Evolutionary conservation across 345 rosid species (phyloP).

Genomic region (Linum usitatissimum): DNA sequence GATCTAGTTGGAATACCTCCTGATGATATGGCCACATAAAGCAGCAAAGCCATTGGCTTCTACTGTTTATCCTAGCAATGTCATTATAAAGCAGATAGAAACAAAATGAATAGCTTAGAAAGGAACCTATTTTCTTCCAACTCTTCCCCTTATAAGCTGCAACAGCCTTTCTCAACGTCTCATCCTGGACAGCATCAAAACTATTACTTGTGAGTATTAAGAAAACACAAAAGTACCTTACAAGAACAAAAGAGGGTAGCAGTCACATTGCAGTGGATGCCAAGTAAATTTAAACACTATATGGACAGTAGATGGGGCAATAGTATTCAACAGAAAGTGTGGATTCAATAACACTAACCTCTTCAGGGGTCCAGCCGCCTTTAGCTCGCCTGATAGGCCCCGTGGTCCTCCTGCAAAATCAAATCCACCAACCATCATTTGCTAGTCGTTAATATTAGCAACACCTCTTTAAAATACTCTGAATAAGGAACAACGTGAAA

Average conservation of each 20-base stretch:
- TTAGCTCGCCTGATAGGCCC: slow-evolving; percentile 97
- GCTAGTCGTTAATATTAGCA: slow-evolving; percentile 1
- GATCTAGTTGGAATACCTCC: neutral
- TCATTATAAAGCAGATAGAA: neutral
- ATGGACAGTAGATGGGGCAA: no score
- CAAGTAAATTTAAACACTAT: no score
- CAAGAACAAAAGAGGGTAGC: neutral
- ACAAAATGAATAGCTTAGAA: slow-evolving; percentile 7
- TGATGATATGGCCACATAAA: neutral
- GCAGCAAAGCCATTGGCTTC: neutral
- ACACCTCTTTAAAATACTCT: neutral
- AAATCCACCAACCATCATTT: slow-evolving; percentile 12
- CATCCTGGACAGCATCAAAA: slow-evolving; percentile 47
- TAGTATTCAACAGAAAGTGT: neutral
- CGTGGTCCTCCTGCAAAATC: slow-evolving; percentile 64
- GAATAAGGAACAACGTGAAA: neutral
- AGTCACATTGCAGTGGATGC: no score
- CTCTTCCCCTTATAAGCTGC: slow-evolving; percentile 57
- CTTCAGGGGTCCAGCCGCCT: slow-evolving; percentile 97
- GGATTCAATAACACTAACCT: slow-evolving; percentile 34
- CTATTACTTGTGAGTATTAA: neutral
- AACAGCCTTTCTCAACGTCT: slow-evolving; percentile 74
- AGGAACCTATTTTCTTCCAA: slow-evolving; percentile 82
- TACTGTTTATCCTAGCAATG: neutral
- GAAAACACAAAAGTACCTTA: neutral